A percentile compares a stretch with the other conserved stretches of the same genome.
Conservation (phyloP, 495 filamentous ascomycete genomes). For the Geopyxis carbonaria region DNA sequence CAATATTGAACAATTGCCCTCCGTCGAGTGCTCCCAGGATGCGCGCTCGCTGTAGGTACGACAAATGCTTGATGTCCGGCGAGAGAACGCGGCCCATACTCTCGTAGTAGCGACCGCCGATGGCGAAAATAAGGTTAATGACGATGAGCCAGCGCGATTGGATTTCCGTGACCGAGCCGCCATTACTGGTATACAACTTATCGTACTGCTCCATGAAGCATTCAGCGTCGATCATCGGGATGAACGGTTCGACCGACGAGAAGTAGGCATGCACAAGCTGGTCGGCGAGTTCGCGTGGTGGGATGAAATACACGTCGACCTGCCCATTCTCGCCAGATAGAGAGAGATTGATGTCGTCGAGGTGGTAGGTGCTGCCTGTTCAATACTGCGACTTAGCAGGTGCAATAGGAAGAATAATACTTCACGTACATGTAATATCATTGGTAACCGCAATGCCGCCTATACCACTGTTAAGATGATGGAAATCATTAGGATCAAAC, state of each 20-base stretch:
- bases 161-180: background rate
- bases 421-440: background rate
- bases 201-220: slow-evolving; percentile 37
- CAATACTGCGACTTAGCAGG: background rate
- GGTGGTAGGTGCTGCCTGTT: slow-evolving; percentile 6
- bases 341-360: slow-evolving; percentile 12
- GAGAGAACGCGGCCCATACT: background rate
- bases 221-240: slow-evolving; percentile 37
- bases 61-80: slow-evolving; percentile 3
- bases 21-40: slow-evolving; percentile 22
- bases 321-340: slow-evolving; percentile 3
- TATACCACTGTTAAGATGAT: background rate
- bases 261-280: slow-evolving; percentile 37
- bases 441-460: background rate
- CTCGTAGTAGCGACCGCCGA: slow-evolving; percentile 9
- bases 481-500: background rate
- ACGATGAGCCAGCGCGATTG: slow-evolving; percentile 16
- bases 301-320: slow-evolving; percentile 26
- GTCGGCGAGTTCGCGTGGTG: slow-evolving; percentile 32
- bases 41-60: slow-evolving; percentile 16
- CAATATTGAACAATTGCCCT: slow-evolving; percentile 16
- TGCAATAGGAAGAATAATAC: background rate
- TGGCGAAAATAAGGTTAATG: slow-evolving; percentile 21
- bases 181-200: slow-evolving; percentile 22
- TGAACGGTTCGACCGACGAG: slow-evolving; percentile 33